Percentiles rank a stretch among this genome's conserved stretches.
Conservation (phyloP, 257 asterid species). For the Leonotis leonurus region DNA sequence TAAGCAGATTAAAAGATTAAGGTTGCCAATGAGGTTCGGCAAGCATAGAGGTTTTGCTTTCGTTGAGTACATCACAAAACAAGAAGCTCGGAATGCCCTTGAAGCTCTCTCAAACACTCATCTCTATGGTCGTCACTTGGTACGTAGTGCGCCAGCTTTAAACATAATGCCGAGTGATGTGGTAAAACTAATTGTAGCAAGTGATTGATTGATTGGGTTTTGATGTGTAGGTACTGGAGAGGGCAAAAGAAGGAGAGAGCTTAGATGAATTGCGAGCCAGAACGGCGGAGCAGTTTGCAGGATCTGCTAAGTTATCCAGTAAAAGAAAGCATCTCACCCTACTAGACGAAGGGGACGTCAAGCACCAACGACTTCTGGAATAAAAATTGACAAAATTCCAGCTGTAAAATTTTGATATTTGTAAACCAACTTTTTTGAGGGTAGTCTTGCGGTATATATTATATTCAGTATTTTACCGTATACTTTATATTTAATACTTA, state of each 20-base stretch:
- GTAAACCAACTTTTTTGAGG: not conserved
- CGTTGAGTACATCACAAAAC: slow-evolving; percentile 78
- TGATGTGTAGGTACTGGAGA: slow-evolving; percentile 68
- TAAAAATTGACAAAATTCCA: not conserved
- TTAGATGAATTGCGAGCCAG: slow-evolving; percentile 79
- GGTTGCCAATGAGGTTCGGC: slow-evolving; percentile 73
- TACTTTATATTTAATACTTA: too few relatives aligned
- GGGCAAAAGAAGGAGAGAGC: slow-evolving; percentile 95
- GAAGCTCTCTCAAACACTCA: slow-evolving; percentile 77
- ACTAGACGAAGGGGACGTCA: slow-evolving; percentile 54
- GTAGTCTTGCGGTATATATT: too few relatives aligned
- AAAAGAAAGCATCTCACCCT: slow-evolving; percentile 56
- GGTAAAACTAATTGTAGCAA: not conserved
- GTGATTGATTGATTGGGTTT: not conserved
- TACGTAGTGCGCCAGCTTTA: slow-evolving; percentile 21
- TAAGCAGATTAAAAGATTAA: slow-evolving; percentile 71
- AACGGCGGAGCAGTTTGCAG: slow-evolving; percentile 71
- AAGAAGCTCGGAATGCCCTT: slow-evolving; percentile 85
- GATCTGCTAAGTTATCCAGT: slow-evolving; percentile 44
- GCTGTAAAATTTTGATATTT: slow-evolving; percentile 2
- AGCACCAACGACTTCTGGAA: slow-evolving; percentile 43
- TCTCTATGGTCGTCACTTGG: slow-evolving; percentile 98
- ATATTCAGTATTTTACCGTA: too few relatives aligned
- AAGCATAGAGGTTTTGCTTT: slow-evolving; percentile 93
- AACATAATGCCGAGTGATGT: not conserved